These are phyloP conservation scores for Aspergillus ochraceus DNA, from an alignment of 2,329 filamentous ascomycete species.

Conservation along the genomic window DNA sequence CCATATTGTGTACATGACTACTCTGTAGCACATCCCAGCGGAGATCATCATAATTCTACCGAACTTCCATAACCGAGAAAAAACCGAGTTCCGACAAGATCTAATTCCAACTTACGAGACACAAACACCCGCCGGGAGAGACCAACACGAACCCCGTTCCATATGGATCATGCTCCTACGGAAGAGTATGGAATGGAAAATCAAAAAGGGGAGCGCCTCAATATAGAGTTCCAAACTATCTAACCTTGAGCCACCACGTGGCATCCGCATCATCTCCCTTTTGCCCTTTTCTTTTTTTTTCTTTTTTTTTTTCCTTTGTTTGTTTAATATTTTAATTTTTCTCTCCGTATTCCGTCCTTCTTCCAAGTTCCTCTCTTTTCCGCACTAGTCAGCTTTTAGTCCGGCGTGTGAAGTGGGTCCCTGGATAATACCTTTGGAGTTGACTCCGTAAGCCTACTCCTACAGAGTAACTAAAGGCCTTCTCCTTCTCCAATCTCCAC, in stretches of 20 bases:
- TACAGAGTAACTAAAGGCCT: background rate
- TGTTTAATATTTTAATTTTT: too few species aligned
- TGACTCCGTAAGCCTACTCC: too few species aligned
- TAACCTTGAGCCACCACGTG: slow-evolving; percentile 4
- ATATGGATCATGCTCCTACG: too few species aligned
- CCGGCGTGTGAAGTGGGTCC: background rate
- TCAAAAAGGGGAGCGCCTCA: background rate
- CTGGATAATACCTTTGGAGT: too few species aligned
- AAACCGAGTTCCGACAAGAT: background rate
- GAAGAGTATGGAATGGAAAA: background rate
- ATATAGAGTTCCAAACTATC: background rate
- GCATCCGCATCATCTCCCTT: background rate
- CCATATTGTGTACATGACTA: too few species aligned
- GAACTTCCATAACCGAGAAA: background rate
- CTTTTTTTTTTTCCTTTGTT: background rate
- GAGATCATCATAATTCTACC: background rate
- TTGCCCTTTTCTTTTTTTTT: background rate
- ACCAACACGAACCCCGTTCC: too few species aligned
- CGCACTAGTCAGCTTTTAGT: background rate
- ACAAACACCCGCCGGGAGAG: too few species aligned
- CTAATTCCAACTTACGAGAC: too few species aligned
- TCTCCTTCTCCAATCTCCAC: background rate
- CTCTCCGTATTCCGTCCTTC: background rate
- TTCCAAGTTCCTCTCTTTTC: background rate
- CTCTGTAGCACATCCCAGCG: background rate